phyloP scores from a whole-genome alignment of 139 green algal genomes.

The Cymbomonas tetramitiformis region DNA sequence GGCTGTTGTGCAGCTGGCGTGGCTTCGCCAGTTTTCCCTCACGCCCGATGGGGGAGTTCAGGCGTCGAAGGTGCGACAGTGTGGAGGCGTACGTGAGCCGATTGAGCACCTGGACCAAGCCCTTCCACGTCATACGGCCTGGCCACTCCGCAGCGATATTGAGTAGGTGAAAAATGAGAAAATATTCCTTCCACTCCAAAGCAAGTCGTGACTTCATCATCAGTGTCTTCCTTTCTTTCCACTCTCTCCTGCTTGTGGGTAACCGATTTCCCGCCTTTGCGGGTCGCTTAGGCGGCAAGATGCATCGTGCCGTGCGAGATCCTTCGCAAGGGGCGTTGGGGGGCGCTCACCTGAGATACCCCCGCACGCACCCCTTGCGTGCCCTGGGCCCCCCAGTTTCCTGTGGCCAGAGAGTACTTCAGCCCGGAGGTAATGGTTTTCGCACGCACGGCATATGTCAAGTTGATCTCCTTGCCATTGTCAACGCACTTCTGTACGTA shows the following conservation, averaged over 20 bases:
- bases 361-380: conserved; percentile 36
- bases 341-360: conserved; percentile 57
- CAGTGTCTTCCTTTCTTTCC: too few relatives aligned
- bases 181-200: too few relatives aligned
- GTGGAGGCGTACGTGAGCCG: conserved; percentile 86
- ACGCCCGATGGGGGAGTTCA: conserved; percentile 86
- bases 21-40: conserved; percentile 67
- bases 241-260: too few relatives aligned
- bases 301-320: too few relatives aligned
- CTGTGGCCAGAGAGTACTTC: conserved; percentile 88
- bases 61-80: conserved; percentile 81
- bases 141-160: too few relatives aligned
- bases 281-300: too few relatives aligned
- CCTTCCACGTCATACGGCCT: conserved; percentile 36
- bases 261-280: too few relatives aligned
- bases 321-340: too few relatives aligned
- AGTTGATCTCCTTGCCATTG: conserved; percentile 37
- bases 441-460: conserved; percentile 49
- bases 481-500: conserved; percentile 57
- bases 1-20: conserved; percentile 88
- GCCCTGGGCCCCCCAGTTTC: conserved; percentile 77
- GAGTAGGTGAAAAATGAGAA: too few relatives aligned
- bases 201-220: too few relatives aligned
- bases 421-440: conserved; percentile 81
- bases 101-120: conserved; percentile 94